Evolutionary conservation across 1,139 yeast species (phyloP).

Genomic region (Geotrichum cucujoidarum): DNA sequence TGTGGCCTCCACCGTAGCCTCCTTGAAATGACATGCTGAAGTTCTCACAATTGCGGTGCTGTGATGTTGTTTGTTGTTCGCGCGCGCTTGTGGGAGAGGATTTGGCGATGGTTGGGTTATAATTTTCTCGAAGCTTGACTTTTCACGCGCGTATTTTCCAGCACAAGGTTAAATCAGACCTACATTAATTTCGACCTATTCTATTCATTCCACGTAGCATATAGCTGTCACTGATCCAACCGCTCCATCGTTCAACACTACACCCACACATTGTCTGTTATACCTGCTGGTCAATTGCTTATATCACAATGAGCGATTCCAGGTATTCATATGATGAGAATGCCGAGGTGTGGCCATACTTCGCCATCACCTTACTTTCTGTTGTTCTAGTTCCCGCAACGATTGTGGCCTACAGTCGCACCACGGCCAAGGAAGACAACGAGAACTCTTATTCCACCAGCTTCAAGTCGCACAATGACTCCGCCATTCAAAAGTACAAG

Average conservation of each 20-base stretch:
- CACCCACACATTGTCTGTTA: not conserved
- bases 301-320: slow-evolving; percentile 37
- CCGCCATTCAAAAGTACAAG: slow-evolving; percentile 43
- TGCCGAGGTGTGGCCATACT: slow-evolving; percentile 95
- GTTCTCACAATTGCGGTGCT: no score
- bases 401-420: slow-evolving; percentile 37
- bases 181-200: not conserved
- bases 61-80: not conserved
- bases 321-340: slow-evolving; percentile 72
- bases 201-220: slow-evolving; percentile 11
- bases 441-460: slow-evolving; percentile 9
- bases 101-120: not conserved
- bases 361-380: slow-evolving; percentile 66
- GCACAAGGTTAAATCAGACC: not conserved
- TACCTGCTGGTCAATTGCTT: slow-evolving; percentile 7
- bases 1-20: slow-evolving; percentile 19
- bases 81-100: not conserved
- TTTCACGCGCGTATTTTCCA: not conserved
- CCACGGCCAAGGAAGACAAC: slow-evolving; percentile 14
- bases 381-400: slow-evolving; percentile 70
- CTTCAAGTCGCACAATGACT: slow-evolving; percentile 42
- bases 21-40: slow-evolving; percentile 22
- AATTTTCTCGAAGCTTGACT: not conserved
- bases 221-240: not conserved
- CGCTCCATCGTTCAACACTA: not conserved